Conservation (phyloP, 495 filamentous ascomycete species). For the Trichocladium antarcticum region DNA sequence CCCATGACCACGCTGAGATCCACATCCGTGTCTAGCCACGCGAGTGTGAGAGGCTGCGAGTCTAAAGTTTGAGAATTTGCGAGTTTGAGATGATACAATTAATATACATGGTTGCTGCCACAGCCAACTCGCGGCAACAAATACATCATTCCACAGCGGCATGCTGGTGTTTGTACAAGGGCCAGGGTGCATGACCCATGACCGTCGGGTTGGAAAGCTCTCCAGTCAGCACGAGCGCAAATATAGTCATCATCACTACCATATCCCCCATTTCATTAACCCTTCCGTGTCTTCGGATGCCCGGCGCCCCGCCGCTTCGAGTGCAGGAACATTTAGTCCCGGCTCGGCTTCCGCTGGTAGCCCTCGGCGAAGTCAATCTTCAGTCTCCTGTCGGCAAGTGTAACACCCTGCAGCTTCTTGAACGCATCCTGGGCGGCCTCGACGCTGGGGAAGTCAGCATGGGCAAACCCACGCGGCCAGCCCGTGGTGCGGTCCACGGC, state of each 20-base stretch:
- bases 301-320: background rate
- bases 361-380: conserved; percentile 49
- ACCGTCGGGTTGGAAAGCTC: too few relatives aligned
- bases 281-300: background rate
- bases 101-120: background rate
- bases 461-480: conserved; percentile 77
- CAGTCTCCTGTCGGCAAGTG: conserved; percentile 55
- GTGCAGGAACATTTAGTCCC: too few relatives aligned
- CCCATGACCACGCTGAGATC: too few relatives aligned
- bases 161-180: too few relatives aligned
- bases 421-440: conserved; percentile 48
- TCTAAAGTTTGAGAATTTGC: too few relatives aligned
- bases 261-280: too few relatives aligned
- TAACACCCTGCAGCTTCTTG: conserved; percentile 44
- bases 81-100: background rate
- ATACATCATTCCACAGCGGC: too few relatives aligned
- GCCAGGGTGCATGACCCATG: too few relatives aligned
- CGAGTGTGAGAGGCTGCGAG: too few relatives aligned
- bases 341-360: background rate
- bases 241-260: too few relatives aligned
- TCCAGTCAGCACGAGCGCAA: too few relatives aligned
- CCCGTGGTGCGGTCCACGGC: conserved; percentile 84
- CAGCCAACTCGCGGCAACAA: background rate
- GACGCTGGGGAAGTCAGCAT: conserved; percentile 70
- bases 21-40: too few relatives aligned